Conservation (phyloP, 2,329 filamentous ascomycete genomes). For the Pyrenophora tritici-repentis region DNA sequence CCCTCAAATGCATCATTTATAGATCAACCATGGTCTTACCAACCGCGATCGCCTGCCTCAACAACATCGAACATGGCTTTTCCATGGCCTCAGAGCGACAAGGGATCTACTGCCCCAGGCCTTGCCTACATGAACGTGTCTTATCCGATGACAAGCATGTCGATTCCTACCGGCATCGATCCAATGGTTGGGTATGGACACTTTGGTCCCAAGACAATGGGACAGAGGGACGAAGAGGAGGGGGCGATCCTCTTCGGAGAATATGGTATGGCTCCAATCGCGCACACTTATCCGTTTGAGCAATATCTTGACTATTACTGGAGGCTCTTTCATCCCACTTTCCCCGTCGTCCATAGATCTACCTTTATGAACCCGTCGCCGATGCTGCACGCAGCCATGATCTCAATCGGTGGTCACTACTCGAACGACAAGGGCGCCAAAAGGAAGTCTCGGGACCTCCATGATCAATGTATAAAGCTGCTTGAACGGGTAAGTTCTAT, state of each 20-base stretch:
- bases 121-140: constrained; percentile 32
- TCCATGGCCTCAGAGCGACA: constrained; percentile 38
- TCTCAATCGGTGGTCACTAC: constrained; percentile 52
- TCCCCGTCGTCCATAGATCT: constrained; percentile 51
- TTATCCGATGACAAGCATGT: constrained; percentile 33
- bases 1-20: constrained; percentile 46
- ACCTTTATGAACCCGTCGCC: constrained; percentile 49
- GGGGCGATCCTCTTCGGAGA: constrained; percentile 41
- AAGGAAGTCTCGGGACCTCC: constrained; percentile 46
- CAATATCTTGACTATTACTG: constrained; percentile 53
- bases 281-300: constrained; percentile 41
- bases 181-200: constrained; percentile 32
- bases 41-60: constrained; percentile 43
- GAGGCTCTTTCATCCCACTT: constrained; percentile 52
- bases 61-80: constrained; percentile 42
- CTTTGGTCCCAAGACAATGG: constrained; percentile 39
- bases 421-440: constrained; percentile 42
- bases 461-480: constrained; percentile 50
- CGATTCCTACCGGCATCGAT: constrained; percentile 25
- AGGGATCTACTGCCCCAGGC: constrained; percentile 28
- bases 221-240: constrained; percentile 46
- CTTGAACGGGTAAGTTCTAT: constrained; percentile 39
- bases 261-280: constrained; percentile 46
- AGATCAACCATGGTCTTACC: constrained; percentile 37
- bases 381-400: constrained; percentile 52